These are phyloP conservation scores for Dicorynia guianensis DNA, from an alignment of 306 rosid species.

Conservation along the genomic window DNA sequence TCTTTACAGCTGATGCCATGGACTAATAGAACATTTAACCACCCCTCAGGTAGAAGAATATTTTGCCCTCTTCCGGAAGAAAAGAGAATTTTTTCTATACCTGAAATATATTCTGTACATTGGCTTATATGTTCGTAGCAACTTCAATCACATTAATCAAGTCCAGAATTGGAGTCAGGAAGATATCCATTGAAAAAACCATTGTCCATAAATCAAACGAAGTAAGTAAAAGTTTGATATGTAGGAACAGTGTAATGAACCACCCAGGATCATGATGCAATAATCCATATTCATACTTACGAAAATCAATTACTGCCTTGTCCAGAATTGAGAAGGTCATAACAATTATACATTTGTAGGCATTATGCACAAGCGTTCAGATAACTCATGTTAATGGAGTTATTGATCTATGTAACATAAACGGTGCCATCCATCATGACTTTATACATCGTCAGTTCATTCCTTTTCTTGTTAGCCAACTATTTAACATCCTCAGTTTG, in stretches of 20 bases:
- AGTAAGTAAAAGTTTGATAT: not conserved
- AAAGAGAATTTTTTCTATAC: not conserved
- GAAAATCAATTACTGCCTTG: not conserved
- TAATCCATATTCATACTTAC: not conserved
- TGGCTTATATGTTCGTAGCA: not conserved
- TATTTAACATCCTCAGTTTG: not conserved
- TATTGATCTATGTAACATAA: not conserved
- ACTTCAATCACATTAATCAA: not conserved
- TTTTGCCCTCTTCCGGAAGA: not conserved
- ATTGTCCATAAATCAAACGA: not conserved
- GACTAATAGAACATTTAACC: too few species aligned
- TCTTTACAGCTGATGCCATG: too few species aligned
- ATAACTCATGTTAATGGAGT: not conserved
- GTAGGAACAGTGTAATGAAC: not conserved
- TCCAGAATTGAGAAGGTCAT: not conserved
- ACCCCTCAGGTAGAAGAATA: too few species aligned
- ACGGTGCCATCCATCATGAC: not conserved
- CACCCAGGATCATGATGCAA: slow-evolving; percentile 2
- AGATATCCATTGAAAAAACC: not conserved
- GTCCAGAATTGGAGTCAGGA: not conserved
- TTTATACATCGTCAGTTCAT: not conserved
- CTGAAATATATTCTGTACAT: not conserved
- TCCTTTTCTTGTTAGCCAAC: not conserved
- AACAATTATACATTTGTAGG: not conserved
- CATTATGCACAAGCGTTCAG: not conserved